Percentiles rank a stretch among this genome's conserved stretches.
These are phyloP conservation scores for Allium fistulosum DNA, from an alignment of 106 monocot species.

Conservation along the genomic window DNA sequence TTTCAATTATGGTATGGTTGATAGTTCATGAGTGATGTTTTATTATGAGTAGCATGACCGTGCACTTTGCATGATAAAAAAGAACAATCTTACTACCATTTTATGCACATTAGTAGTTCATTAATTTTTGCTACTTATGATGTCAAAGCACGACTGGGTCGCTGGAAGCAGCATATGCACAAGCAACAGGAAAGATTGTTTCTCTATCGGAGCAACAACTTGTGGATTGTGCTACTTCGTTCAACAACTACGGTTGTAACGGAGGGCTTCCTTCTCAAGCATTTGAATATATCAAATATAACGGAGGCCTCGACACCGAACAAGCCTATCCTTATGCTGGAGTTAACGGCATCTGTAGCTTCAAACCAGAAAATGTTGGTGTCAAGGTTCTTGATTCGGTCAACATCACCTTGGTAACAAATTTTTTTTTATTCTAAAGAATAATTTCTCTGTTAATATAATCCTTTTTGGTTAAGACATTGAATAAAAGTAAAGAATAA, in stretches of 20 bases:
- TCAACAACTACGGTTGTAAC: conserved; percentile 81
- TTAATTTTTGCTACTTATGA: no score
- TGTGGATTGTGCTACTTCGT: conserved; percentile 64
- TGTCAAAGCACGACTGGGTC: conserved; percentile 70
- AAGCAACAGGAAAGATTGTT: conserved; percentile 57
- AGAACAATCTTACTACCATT: no score
- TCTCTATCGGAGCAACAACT: conserved; percentile 88
- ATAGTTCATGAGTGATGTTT: no score
- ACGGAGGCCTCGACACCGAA: conserved; percentile 85
- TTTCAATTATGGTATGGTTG: no score
- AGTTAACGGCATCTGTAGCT: conserved; percentile 62
- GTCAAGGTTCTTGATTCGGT: conserved; percentile 66
- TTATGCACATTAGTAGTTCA: no score
- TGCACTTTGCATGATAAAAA: no score
- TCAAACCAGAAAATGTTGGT: conserved; percentile 38
- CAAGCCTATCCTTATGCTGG: conserved; percentile 78
- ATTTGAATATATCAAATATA: conserved; percentile 80
- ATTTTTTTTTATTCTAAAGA: background rate
- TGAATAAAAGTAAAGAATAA: no score
- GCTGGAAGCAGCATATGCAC: conserved; percentile 78
- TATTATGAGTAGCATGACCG: no score
- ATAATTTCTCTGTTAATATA: background rate
- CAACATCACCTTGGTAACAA: conserved; percentile 56
- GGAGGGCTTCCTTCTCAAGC: conserved; percentile 87
- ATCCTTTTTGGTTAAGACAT: background rate